These are phyloP conservation scores for Annona cherimola DNA, from an alignment of 164 flowering plant species.

Conservation along the genomic window DNA sequence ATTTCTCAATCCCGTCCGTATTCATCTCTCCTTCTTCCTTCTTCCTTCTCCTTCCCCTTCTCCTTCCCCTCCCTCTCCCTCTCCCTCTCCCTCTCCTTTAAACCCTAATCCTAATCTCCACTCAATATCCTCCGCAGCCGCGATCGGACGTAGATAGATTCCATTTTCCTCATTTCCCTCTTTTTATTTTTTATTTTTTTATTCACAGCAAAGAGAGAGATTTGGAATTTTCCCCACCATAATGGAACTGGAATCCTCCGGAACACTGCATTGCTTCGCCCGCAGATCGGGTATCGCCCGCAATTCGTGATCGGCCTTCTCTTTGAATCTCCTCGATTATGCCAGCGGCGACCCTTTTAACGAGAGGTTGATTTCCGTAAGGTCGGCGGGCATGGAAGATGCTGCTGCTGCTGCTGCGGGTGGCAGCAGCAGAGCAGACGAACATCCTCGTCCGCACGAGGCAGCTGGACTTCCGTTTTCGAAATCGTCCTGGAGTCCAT, in stretches of 20 bases:
- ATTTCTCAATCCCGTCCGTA: not conserved
- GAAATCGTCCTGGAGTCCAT: slow-evolving; percentile 45
- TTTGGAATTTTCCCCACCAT: slow-evolving; percentile 1
- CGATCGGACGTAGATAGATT: not conserved
- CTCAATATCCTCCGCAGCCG: not conserved
- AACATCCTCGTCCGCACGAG: slow-evolving; percentile 12
- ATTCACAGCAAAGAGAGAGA: not conserved
- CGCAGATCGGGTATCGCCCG: not conserved
- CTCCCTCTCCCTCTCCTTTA: not conserved
- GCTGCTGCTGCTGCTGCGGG: too few species aligned
- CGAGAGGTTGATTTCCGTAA: slow-evolving; percentile 4
- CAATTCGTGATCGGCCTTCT: not conserved
- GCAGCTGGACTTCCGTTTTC: not conserved
- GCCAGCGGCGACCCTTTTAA: not conserved
- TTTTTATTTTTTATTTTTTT: not conserved
- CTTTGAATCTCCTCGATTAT: not conserved
- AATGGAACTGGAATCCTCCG: slow-evolving; percentile 73
- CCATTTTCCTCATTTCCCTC: not conserved
- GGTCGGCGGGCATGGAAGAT: slow-evolving; percentile 50
- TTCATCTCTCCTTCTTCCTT: not conserved
- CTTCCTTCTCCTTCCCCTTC: not conserved
- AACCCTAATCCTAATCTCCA: not conserved
- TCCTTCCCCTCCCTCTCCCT: not conserved
- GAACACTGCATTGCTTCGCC: not conserved
- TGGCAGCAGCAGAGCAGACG: slow-evolving; percentile 24